Evolutionary conservation across 2,329 filamentous ascomycete genomes (phyloP), one percentile per base, ranked within the genome.

Genomic region (Berkeleyomyces rouxiae): DNA sequence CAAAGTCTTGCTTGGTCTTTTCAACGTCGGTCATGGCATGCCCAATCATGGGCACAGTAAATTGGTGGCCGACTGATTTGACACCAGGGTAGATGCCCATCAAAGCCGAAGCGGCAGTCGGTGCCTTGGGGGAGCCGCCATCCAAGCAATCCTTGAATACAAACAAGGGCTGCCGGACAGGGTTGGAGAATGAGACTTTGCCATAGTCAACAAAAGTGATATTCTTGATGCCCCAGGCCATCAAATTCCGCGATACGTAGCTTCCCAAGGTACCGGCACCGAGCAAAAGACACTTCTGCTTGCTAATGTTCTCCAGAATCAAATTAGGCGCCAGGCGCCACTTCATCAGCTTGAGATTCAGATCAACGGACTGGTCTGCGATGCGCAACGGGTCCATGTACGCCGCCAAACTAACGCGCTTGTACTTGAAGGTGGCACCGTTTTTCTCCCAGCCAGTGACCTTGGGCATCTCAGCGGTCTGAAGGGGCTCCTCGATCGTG

Each of bases 281-380:
- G 1, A 99, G 82, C 2, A 99, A 77, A 13, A 99, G 80, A 70
- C 93, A 99, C 70, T 85, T 95, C 3, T 90, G 92, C 63, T 86
- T 82, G 70, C 96, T 96, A 71, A 97, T 91, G 39, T 82, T 82
- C 39, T 96, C 90, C 7, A 99, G 81, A 70, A 97, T 82, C 47
- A 99, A 80, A 59, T 85, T 85, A 0, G 93, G 93, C 6, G 90
- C 89, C 69, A 99, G 90, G 46, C 93, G 85, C 93, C 93, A 99
- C 75, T 96, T 99, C 85, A 99, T 99, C 64, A 99, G 80, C 74
- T 97, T 97, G 65, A 97, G 78, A 70, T 99, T 99, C 64, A 99
- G 79, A 70, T 99, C 93, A 7, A 97, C 92, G 0, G 91, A 90
- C 71, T 95, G 90, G 70, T 97, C 91, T 31, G 93, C 93, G 16